Evolutionary conservation across 805 yeast species (phyloP), one percentile per base, ranked within the genome.

Genomic region (Candida andamanensis): DNA sequence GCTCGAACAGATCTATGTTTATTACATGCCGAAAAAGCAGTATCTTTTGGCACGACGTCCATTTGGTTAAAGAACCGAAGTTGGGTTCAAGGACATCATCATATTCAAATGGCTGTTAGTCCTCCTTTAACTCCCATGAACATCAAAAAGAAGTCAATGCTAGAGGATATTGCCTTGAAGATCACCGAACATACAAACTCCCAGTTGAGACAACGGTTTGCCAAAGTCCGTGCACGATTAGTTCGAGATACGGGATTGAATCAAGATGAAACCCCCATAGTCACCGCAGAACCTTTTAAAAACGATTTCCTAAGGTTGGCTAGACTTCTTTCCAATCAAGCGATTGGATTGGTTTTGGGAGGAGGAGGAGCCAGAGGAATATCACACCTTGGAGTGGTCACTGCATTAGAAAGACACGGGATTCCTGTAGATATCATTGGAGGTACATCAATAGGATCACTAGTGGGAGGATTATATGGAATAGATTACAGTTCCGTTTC

Each of bases 331-430:
- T 84, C 96, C 0, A 95, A 95, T 6, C 86, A 87, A 52, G 95
- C 96, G 0, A 84, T 92, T 24, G 98, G 97, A 0, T 63, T 92
- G 13, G 97, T 90, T 5, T 64, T 90, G 3, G 98, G 98, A 5
- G 98, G 98, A 10, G 98, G 98, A 24, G 98, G 98, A 26, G 95
- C 97, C 0, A 69, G 97, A 45, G 98, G 98, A 1, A 69, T 90
- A 10, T 75, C 95, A 10, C 98, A 90, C 53, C 68, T 90, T 24
- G 98, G 98, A 3, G 80, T 92, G 3, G 74, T 90, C n/a, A 76
- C 78, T 30, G 95, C 97, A 0, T 60, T 90, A 7, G 97, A 90
- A 53, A 94, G 85, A 41, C 77, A 78, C 34, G 97, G 97, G 0
- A 83, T 90, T 10, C 98, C 98, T 0, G 79, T 92, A 22, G 98